Base-by-base conservation (phyloP, 164 flowering plant genomes). In the Vitis cinerea region DNA sequence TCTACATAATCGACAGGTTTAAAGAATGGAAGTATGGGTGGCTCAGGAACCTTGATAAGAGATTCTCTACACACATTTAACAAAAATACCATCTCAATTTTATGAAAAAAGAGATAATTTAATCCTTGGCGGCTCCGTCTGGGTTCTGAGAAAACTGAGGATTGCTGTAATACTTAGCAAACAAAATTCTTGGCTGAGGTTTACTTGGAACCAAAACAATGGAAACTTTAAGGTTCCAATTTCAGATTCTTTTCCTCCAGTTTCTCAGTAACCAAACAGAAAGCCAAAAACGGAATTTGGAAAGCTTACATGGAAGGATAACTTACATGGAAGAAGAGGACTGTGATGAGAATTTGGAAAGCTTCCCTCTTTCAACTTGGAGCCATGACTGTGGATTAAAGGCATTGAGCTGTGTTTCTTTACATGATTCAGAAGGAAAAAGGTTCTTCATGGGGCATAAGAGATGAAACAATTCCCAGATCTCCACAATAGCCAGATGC, bases 301-400 rank as follows among this genome's bases (percentile, higher is more conserved):
- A 10, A 10, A 13, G 56, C 48, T 23, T 9, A 59, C 23, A 17
- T 47, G 63, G 9, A 30, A 66, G n/a, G 13, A 48, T 56, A 63
- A 78, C 98, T 87, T 87, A 95, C 99, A 90, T 84, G 48, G 96
- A 90, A 53, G 92, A 89, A 52, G 97, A 76, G 37, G 89, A 73
- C 49, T 81, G 74, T 2, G 90, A 58, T 6, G 92, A 78, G n/a
- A 77, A 63, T 75, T 91, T 95, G 48, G 90, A 81, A 70, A 89
- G 84, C 77, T 96, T 96, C 61, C 98, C 98, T 80, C 97, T 91
- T 80, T 96, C 99, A 78, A 96, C 98, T 83, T 93, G 98, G 64
- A 96, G 97, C 98, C 98, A 96, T 31, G 99, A 89, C 79, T 93
- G 98, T 49, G 98, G 97, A 86, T 89, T 93, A 8, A 93, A 73